Evolutionary conservation across 1,139 yeast species (phyloP), one percentile per base, ranked within the genome.

Genomic region (Suhomyces wounanorum): DNA sequence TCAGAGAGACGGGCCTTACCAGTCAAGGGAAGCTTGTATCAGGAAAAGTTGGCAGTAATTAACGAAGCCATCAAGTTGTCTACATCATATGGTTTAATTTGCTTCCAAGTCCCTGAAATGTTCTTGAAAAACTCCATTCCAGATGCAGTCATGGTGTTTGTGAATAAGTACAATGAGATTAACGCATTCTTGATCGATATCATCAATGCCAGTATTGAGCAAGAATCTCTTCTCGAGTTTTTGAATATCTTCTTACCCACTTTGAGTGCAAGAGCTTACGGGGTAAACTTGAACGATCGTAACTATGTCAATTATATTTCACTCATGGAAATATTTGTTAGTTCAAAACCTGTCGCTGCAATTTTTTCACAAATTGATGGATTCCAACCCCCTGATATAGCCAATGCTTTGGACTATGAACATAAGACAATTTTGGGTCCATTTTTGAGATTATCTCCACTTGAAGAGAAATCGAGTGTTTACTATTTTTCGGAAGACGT

Each of bases 341-440:
- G 77, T 21, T 77, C 82, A 53, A 89, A 87, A 60, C 71, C 77
- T 1, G 85, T 87, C 18, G 89, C 95, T 1, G 71, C 81, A 0
- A 64, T 78, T 1, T 79, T 91, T 56, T 76, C 89, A 1, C 72
- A 80, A 53, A 68, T 86, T 28, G 79, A 81, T 47, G 79, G 80
- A 0, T 88, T 85, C 55, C 70, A 69, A 49, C 83, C 83, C 43
- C 72, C 74, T 39, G 72, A 65, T 47, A 45, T 51, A 18, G 63
- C 72, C 23, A 75, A 87, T 1, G 70, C 78, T 11, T 64, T 75
- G 36, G 78, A 79, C 43, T 79, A 79, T 56, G 96, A 88, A 60
- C 70, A 71, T 28, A 73, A 75, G 35, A 83, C 96, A 0, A 66
- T 89, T 11, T 69, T 92, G 51, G 98, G 98, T 1, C 89, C 96